Conservation (phyloP, 768 basidiomycete genomes). For the Goffeauzyma gilvescens region DNA sequence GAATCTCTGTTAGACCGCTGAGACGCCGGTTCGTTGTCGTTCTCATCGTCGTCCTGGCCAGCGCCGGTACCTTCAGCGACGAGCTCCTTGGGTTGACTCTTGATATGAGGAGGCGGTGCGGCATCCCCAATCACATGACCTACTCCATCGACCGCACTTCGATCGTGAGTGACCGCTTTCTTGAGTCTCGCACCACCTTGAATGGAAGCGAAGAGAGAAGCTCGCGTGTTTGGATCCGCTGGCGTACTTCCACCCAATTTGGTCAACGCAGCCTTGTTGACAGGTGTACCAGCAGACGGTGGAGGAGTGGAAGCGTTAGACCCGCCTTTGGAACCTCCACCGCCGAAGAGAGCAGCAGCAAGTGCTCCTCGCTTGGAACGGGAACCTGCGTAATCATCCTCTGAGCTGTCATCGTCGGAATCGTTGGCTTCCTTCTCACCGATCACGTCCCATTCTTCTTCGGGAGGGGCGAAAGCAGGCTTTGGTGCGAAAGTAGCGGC, state of each 20-base stretch:
- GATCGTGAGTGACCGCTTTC: conserved; percentile 65
- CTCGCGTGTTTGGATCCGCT: conserved; percentile 31
- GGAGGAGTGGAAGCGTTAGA: conserved; percentile 31
- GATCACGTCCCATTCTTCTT: conserved; percentile 74
- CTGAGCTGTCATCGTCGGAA: conserved; percentile 46
- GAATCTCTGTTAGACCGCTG: conserved; percentile 45
- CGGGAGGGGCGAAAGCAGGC: conserved; percentile 23
- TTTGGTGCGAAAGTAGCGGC: conserved; percentile 25
- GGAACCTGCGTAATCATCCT: conserved; percentile 55
- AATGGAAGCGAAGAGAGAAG: conserved; percentile 59
- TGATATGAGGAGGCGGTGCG: conserved; percentile 53
- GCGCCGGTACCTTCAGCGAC: conserved; percentile 34
- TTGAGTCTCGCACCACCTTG: conserved; percentile 51
- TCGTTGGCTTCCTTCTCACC: conserved; percentile 45
- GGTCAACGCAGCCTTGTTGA: conserved; percentile 37
- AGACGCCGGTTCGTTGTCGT: conserved; percentile 11
- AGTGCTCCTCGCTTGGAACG: conserved; percentile 50
- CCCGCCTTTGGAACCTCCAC: conserved; percentile 21
- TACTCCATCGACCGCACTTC: conserved; percentile 48
- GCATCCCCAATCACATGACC: conserved; percentile 63
- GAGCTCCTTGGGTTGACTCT: conserved; percentile 30
- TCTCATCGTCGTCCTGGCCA: conserved; percentile 13
- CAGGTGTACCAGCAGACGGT: conserved; percentile 19
- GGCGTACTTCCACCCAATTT: conserved; percentile 30
- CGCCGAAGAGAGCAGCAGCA: conserved; percentile 61